phyloP scores from a whole-genome alignment of 2,329 filamentous ascomycete species.

The Truncatella angustata region DNA sequence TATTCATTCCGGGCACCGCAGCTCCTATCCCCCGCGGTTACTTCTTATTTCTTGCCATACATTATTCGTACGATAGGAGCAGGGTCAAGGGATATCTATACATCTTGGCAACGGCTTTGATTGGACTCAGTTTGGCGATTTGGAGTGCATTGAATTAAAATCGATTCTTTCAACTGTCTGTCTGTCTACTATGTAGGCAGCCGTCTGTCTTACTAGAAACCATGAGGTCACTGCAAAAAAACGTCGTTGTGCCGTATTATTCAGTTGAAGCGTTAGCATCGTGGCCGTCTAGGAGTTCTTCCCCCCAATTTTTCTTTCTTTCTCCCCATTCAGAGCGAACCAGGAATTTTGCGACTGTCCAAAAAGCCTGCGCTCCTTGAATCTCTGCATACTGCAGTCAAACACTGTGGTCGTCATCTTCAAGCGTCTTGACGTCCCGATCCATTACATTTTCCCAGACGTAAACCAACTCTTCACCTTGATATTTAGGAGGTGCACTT shows the following conservation, averaged over 20 bases:
- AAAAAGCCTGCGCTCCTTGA: too few relatives aligned
- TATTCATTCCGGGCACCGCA: background rate
- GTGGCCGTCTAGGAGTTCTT: too few relatives aligned
- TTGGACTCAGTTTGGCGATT: constrained; percentile 48
- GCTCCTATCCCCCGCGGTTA: background rate
- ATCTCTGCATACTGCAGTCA: too few relatives aligned
- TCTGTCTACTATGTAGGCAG: background rate
- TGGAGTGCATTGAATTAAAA: constrained; percentile 46
- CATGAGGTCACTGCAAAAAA: background rate
- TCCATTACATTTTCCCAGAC: too few relatives aligned
- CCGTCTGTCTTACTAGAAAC: background rate
- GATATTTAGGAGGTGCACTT: background rate
- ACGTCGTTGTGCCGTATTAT: too few relatives aligned
- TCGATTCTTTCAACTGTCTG: constrained; percentile 5
- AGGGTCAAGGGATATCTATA: constrained; percentile 30
- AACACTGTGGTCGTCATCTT: too few relatives aligned
- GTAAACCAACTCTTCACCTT: background rate
- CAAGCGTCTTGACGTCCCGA: too few relatives aligned
- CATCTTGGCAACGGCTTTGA: constrained; percentile 38
- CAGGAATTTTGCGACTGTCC: too few relatives aligned
- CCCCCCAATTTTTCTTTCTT: too few relatives aligned
- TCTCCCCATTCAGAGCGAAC: too few relatives aligned
- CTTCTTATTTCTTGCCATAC: constrained; percentile 14
- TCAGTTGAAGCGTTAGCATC: too few relatives aligned
- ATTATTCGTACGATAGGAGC: constrained; percentile 22